Evolutionary conservation across 805 yeast species (phyloP).

Genomic region (Lipomyces kockii): DNA sequence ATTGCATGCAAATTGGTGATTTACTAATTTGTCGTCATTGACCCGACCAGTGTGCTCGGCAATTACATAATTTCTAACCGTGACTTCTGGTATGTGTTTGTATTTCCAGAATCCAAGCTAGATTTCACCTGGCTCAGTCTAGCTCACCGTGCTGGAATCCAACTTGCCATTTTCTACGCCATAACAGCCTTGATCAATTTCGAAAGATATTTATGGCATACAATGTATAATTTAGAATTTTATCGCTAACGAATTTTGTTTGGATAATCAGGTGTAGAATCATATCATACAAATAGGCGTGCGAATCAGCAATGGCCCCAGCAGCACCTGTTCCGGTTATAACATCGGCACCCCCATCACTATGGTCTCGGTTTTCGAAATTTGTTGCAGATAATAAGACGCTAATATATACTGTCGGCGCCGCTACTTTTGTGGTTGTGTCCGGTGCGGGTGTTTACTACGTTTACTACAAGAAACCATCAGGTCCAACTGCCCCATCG

Average conservation of each 20-base stretch:
- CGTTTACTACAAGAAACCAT: slow-evolving; percentile 25
- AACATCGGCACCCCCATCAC: slow-evolving; percentile 29
- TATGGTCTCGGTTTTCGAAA: slow-evolving; percentile 29
- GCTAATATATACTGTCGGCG: slow-evolving; percentile 33
- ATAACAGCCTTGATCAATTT: not conserved
- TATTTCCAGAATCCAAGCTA: not conserved
- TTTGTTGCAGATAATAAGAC: slow-evolving; percentile 37
- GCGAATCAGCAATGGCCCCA: slow-evolving; percentile 24
- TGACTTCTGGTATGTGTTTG: not conserved
- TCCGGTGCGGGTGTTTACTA: slow-evolving; percentile 39
- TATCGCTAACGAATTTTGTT: not conserved
- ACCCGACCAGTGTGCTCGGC: not conserved
- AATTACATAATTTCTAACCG: not conserved
- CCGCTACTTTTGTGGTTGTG: slow-evolving; percentile 34
- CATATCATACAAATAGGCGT: not conserved
- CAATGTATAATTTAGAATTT: not conserved
- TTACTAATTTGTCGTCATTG: not conserved
- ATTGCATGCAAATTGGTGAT: not conserved
- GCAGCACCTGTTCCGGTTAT: slow-evolving; percentile 10
- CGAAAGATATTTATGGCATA: not conserved
- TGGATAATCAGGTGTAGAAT: not conserved
- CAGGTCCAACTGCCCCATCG: slow-evolving; percentile 4
- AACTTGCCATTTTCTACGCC: not conserved
- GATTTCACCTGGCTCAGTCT: not conserved
- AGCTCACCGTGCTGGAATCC: not conserved